A percentile compares a stretch with the other conserved stretches of the same genome.
Conservation (phyloP, 2,329 filamentous ascomycete species). For the Penicillium crustosum region DNA sequence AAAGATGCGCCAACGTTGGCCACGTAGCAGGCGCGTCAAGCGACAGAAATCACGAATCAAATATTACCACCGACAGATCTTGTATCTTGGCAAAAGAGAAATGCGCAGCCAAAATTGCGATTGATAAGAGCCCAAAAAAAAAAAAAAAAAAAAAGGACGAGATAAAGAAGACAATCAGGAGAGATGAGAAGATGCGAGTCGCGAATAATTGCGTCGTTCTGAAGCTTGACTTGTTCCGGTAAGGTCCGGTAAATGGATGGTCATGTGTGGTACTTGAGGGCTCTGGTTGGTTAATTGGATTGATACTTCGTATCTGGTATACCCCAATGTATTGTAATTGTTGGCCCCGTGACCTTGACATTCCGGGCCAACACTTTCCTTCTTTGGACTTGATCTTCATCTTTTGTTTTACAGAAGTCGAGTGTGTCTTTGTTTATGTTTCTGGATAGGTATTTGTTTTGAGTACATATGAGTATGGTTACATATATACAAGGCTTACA, state of each 20-base stretch:
- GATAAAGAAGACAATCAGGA: constrained; percentile 25
- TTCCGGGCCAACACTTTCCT: neutral
- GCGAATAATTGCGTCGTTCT: constrained; percentile 20
- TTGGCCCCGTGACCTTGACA: constrained; percentile 22
- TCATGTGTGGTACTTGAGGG: constrained; percentile 3
- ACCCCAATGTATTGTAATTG: constrained; percentile 12
- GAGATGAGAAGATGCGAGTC: constrained; percentile 21
- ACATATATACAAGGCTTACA: neutral
- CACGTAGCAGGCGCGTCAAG: constrained; percentile 48
- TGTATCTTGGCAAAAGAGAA: neutral
- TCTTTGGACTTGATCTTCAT: neutral
- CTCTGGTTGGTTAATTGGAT: constrained; percentile 10
- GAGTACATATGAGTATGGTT: no score
- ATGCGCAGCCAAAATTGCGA: constrained; percentile 1
- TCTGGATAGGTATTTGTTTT: neutral
- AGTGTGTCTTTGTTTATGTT: neutral
- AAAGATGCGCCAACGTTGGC: constrained; percentile 39
- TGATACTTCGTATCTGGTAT: neutral
- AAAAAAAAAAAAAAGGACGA: constrained; percentile 8
- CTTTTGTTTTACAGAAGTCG: neutral
- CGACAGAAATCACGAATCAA: constrained; percentile 12
- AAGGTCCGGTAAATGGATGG: constrained; percentile 19
- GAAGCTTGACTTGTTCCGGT: constrained; percentile 26
- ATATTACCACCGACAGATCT: constrained; percentile 17
- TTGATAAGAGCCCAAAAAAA: neutral